Conservation (phyloP, 495 filamentous ascomycete species). For the Penicillium roqueforti region DNA sequence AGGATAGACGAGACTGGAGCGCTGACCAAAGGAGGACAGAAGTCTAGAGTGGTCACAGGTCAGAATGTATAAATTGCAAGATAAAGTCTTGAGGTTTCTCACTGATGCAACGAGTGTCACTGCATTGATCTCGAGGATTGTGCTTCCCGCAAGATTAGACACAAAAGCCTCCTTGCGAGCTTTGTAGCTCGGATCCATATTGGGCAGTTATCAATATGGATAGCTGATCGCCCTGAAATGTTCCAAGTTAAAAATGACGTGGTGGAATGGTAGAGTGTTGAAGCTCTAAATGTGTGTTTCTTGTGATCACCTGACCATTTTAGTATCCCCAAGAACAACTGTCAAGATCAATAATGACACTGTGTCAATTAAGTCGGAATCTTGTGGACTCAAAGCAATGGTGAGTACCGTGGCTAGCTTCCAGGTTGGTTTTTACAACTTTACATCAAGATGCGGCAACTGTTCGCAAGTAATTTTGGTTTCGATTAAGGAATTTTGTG, state of each 20-base stretch:
- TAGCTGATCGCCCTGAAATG: not conserved
- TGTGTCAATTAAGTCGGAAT: not conserved
- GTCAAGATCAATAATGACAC: constrained; percentile 11
- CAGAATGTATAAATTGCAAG: not conserved
- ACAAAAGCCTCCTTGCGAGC: constrained; percentile 91
- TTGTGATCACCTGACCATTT: constrained; percentile 7
- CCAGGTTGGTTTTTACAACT: not conserved
- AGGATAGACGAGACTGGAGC: constrained; percentile 78
- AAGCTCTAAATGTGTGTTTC: constrained; percentile 3
- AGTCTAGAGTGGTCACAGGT: constrained; percentile 46
- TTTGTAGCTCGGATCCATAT: constrained; percentile 71
- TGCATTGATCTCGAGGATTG: constrained; percentile 77
- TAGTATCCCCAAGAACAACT: not conserved
- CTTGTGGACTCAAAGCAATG: not conserved
- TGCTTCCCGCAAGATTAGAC: constrained; percentile 82
- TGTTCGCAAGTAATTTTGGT: not conserved
- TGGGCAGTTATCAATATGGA: constrained; percentile 8
- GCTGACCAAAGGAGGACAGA: constrained; percentile 84
- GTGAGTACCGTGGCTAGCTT: not conserved
- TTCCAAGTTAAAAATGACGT: not conserved
- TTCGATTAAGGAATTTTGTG: not conserved
- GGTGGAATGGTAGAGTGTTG: not conserved
- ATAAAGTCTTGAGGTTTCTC: constrained; percentile 28
- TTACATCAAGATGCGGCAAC: not conserved
- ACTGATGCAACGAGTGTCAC: constrained; percentile 84